Base-by-base conservation (phyloP, 352 stramenopile genomes). In the Phytophthora ramorum region DNA sequence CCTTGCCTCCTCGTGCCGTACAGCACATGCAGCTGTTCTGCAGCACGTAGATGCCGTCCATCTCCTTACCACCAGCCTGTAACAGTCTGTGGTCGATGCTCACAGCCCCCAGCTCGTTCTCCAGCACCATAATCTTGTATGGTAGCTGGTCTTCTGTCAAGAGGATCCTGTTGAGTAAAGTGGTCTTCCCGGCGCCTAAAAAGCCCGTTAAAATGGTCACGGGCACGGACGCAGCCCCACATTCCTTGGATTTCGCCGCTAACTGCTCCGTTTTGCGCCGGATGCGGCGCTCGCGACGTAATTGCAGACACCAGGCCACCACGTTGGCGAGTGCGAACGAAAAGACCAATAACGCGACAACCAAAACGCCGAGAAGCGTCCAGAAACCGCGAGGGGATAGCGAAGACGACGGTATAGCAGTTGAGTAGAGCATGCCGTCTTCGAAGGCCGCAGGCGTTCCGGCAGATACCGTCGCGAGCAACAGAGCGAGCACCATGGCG, bases 21-120 rank as follows among this genome's bases (percentile, higher is more conserved):
- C 97, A 99, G 83, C 97, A 99, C 66, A 99, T 97, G 71, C 97
- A 99, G 38, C 97, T 97, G 75, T 99, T 99, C 78, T 98, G 89
- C 81, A 99, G 97, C 32, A 97, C 97, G 56, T 98, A 97, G 47
- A 99, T 92, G 58, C 98, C 97, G 65, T 91, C 83, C 4, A 69
- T 53, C 10, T 83, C 66, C 22, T 78, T 75, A 0, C 47, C 57
- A 9, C 69, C 72, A 22, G 66, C 49, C 28, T 73, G 69, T 1
- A 91, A 55, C 48, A 93, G 61, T 6, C 75, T 58, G 55, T 93
- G 81, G 66, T 93, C 85, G 48, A 93, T 89, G 41, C 76, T 90
- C 20, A 91, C 80, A 13, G 78, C 76, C 2, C 83, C 85, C 17
- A 93, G 32, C 26, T 93, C 80, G 61, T 90, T 93, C 71, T 99